Evolutionary conservation across 768 basidiomycete genomes (phyloP), one percentile per base, ranked within the genome.

Genomic region (Coprinopsis strossmayeri): DNA sequence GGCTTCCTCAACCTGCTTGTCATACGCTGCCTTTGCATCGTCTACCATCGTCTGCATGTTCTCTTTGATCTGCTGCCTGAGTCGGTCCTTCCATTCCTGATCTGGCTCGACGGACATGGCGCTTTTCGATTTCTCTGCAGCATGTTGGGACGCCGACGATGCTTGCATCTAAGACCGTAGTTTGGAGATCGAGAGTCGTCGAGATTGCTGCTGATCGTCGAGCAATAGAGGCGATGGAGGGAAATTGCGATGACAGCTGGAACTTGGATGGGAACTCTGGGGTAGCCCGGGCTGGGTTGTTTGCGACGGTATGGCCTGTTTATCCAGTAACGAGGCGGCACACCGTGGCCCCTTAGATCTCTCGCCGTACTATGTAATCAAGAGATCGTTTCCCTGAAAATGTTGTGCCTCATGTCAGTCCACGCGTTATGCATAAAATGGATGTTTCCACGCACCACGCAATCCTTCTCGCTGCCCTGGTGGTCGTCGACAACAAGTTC

Each of bases 21-120:
- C 70, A 30, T 78, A 63, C 50, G 76, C 78, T 49, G 78, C 73
- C 64, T 81, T 81, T 17, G 86, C 78, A 51, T 84, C 84, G 47
- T 81, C 73, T 51, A 84, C 59, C 67, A 76, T 70, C 25, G 57
- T 48, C 42, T 61, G 47, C 18, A 72, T 58, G 5, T 65, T 66
- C 1, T 69, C 67, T 55, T 79, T 76, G 56, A 88, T 84, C 57
- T 71, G 68, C 26, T 52, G 56, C 57, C 59, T 67, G 55, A 78
- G 64, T 1, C 56, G 49, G 27, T 55, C 59, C 59, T 80, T 82
- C 80, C 81, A 82, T 50, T 68, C 63, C 1, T 75, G 72, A 62
- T 78, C 73, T 3, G 78, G 80, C 55, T 81, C 80, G 43, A 63
- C 51, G 55, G 72, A 67, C 51, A 51, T 69, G 45, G 37, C 56